Conservation (phyloP, 805 yeast genomes). For the Peterozyma xylosa region DNA sequence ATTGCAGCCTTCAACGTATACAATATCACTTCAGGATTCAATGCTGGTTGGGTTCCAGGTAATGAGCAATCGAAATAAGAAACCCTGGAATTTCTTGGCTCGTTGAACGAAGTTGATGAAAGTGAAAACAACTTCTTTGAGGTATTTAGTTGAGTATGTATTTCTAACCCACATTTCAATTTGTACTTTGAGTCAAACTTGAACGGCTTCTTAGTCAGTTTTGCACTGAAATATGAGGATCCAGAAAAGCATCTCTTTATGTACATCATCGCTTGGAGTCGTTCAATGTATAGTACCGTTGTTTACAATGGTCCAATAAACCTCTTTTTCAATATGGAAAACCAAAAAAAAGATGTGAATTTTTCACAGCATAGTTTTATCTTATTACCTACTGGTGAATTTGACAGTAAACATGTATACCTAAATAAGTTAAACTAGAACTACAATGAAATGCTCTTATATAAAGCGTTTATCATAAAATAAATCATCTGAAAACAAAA, state of each 20-base stretch:
- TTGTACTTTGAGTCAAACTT: slow-evolving; percentile 1
- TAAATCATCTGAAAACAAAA: too few species aligned
- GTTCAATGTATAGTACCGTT: too few species aligned
- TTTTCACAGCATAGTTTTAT: too few species aligned
- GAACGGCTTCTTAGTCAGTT: neutral
- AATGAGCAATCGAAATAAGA: slow-evolving; percentile 79
- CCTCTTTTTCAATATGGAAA: too few species aligned
- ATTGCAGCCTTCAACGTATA: slow-evolving; percentile 68
- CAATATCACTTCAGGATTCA: slow-evolving; percentile 68
- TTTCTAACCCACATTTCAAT: slow-evolving; percentile 83
- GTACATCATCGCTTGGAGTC: too few species aligned
- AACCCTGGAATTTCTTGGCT: slow-evolving; percentile 56
- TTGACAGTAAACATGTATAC: too few species aligned
- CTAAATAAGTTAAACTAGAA: too few species aligned
- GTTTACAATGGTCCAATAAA: too few species aligned
- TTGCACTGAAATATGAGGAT: neutral
- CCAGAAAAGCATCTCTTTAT: neutral
- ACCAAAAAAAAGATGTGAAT: too few species aligned
- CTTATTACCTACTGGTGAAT: too few species aligned
- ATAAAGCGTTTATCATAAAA: too few species aligned
- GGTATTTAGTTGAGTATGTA: slow-evolving; percentile 85
- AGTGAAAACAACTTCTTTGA: slow-evolving; percentile 68
- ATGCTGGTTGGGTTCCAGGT: slow-evolving; percentile 87
- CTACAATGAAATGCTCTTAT: too few species aligned
- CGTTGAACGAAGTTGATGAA: slow-evolving; percentile 37